Base-by-base conservation (phyloP, 352 stramenopile species). In the Globisporangium irregulare region DNA sequence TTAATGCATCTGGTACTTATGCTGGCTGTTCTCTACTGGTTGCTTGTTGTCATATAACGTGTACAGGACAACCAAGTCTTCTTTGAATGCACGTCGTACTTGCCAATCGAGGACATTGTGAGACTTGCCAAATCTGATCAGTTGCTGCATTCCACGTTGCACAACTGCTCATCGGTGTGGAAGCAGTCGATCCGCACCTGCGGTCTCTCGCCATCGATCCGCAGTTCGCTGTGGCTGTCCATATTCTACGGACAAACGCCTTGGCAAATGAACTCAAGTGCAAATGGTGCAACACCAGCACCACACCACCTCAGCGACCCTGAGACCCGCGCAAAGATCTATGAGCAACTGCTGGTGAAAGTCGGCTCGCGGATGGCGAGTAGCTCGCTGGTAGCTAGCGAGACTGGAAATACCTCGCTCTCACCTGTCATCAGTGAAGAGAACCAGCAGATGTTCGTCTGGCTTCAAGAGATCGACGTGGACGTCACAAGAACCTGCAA, bases 401-500 rank as follows among this genome's bases (percentile, higher is more conserved):
- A 50, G 4, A 50, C 41, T 50, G 41, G 18, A 54, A 72, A n/a
- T 22, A 20, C 22, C 29, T 60, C 20, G 15, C 18, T 18, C 55
- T 60, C 29, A 6, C 10, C 55, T 36, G 4, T 25, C 6, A 62
- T 69, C 15, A 78, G 73, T 64, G 73, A 85, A 59, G 82, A 92
- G 36, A 73, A 81, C 27, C 43, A 74, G 18, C 81, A 86, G n/a
- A 69, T 90, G 15, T 69, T 88, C 14, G 69, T 78, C 27, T 94
- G 84, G 87, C 81, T 94, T 9, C 81, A 82, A 20, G 84, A 94
- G 72, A 94, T 94, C 48, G 87, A 94, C 64, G 81, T 93, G 12
- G 87, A 94, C 69, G 87, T 94, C 22, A 77, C 81, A 6, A 82
- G 86, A 10, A 94, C 86, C 14, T 92, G 83, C 67, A 77, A 86